Percentiles rank a stretch among this genome's conserved stretches.
phyloP scores from a whole-genome alignment of 2,329 filamentous ascomycete genomes.

The Pseudogymnoascus destructans region DNA sequence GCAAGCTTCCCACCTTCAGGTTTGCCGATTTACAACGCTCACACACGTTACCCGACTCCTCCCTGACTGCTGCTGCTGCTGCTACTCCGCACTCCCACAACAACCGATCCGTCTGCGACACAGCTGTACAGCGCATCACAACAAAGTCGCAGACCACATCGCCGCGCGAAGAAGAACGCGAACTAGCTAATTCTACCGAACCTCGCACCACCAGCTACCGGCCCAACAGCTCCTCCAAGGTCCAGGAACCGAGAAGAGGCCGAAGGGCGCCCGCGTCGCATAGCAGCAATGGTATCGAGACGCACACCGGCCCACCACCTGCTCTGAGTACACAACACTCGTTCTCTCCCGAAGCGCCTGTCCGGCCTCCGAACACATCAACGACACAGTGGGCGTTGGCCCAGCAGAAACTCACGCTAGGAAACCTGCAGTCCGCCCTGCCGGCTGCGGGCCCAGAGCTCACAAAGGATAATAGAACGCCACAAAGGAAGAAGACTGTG shows the following conservation, averaged over 20 bases:
- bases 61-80: not conserved
- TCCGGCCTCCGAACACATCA: constrained; percentile 1
- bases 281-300: constrained; percentile 12
- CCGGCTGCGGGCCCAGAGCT: not conserved
- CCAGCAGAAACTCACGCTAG: constrained; percentile 8
- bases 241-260: not conserved
- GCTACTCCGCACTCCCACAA: not conserved
- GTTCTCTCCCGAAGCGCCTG: not conserved
- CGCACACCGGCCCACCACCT: constrained; percentile 8
- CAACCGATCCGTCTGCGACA: not conserved
- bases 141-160: not conserved
- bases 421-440: not conserved
- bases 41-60: not conserved
- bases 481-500: not conserved
- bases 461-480: not conserved
- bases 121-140: not conserved
- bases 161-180: not conserved
- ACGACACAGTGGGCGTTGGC: constrained; percentile 10
- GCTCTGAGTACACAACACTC: constrained; percentile 9
- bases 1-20: constrained; percentile 7
- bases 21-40: constrained; percentile 8
- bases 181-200: constrained; percentile 4
- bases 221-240: constrained; percentile 2
- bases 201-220: not conserved
- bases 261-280: constrained; percentile 7